A percentile compares a stretch with the other conserved stretches of the same genome.
Evolutionary conservation across 2,329 filamentous ascomycete genomes (phyloP).

Genomic region (Trichoderma aggressivum): DNA sequence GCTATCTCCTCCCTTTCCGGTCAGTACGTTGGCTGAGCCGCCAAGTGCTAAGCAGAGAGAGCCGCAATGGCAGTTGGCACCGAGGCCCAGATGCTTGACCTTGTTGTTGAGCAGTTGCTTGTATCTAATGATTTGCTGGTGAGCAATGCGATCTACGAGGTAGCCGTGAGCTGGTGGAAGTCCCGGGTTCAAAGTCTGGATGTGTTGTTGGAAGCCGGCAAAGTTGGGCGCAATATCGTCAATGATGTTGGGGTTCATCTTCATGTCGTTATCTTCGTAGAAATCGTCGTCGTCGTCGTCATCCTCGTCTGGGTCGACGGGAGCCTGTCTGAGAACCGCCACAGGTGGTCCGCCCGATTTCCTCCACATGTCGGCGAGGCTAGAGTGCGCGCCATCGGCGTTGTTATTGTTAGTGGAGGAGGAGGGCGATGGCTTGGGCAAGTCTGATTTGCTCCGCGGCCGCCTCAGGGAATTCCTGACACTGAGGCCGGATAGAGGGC

Average conservation of each 20-base stretch:
- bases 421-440: constrained; percentile 37
- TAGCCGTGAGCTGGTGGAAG: constrained; percentile 55
- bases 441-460: constrained; percentile 53
- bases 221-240: constrained; percentile 69
- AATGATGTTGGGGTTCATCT: constrained; percentile 60
- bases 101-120: constrained; percentile 69
- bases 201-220: constrained; percentile 73
- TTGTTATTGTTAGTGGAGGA: constrained; percentile 30
- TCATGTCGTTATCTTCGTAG: constrained; percentile 57
- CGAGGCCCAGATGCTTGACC: constrained; percentile 64
- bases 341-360: constrained; percentile 53
- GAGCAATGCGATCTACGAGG: constrained; percentile 76
- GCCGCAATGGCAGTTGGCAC: constrained; percentile 59
- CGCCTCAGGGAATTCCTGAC: constrained; percentile 52
- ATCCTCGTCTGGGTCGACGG: constrained; percentile 45
- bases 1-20: constrained; percentile 46
- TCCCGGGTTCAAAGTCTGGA: constrained; percentile 69
- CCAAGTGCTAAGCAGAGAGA: constrained; percentile 63
- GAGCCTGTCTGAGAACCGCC: constrained; percentile 41
- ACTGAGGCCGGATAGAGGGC: constrained; percentile 42
- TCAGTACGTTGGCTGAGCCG: constrained; percentile 61
- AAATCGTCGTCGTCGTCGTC: constrained; percentile 59
- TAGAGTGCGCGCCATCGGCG: constrained; percentile 32
- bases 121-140: constrained; percentile 76
- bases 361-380: constrained; percentile 50